Evolutionary conservation across 306 rosid genomes (phyloP).

Genomic region (Begonia loranthoides): DNA sequence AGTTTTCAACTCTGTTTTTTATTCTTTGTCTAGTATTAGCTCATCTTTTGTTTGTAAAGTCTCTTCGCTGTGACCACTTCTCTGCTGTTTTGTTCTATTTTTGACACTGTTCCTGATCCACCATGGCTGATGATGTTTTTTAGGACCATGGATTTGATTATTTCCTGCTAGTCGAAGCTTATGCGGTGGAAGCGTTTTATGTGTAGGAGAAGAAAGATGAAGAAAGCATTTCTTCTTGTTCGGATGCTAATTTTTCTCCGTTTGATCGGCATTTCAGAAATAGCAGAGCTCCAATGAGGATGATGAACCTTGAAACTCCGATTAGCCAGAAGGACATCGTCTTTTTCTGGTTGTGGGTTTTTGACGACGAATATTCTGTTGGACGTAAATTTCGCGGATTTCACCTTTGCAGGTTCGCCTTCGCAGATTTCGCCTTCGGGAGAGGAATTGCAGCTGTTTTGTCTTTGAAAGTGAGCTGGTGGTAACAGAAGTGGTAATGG

Average conservation of each 20-base stretch:
- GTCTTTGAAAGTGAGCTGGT: too few relatives aligned
- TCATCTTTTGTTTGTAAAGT: constrained; percentile 58
- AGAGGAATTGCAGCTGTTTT: too few relatives aligned
- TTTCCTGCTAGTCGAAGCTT: constrained; percentile 56
- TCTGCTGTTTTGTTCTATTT: constrained; percentile 49
- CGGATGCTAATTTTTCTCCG: constrained; percentile 30
- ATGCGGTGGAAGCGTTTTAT: constrained; percentile 80
- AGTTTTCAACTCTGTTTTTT: constrained; percentile 86
- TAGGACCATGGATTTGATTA: constrained; percentile 55
- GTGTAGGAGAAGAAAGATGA: constrained; percentile 50
- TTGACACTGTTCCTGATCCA: constrained; percentile 90
- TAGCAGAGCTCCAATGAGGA: constrained; percentile 49
- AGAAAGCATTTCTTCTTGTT: constrained; percentile 60
- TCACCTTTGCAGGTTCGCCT: too few relatives aligned
- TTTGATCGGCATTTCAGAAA: constrained; percentile 46
- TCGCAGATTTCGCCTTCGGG: too few relatives aligned
- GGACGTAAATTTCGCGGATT: too few relatives aligned
- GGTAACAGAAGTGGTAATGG: too few relatives aligned
- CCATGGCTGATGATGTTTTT: constrained; percentile 87
- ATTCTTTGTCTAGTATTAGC: constrained; percentile 30
- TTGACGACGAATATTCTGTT: too few relatives aligned
- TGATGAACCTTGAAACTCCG: constrained; percentile 39
- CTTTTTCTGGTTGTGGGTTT: constrained; percentile 23
- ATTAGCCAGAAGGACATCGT: constrained; percentile 67
- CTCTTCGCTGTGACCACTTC: constrained; percentile 76